Conservation (phyloP, 2,329 filamentous ascomycete genomes). For the Shiraia sp. region DNA sequence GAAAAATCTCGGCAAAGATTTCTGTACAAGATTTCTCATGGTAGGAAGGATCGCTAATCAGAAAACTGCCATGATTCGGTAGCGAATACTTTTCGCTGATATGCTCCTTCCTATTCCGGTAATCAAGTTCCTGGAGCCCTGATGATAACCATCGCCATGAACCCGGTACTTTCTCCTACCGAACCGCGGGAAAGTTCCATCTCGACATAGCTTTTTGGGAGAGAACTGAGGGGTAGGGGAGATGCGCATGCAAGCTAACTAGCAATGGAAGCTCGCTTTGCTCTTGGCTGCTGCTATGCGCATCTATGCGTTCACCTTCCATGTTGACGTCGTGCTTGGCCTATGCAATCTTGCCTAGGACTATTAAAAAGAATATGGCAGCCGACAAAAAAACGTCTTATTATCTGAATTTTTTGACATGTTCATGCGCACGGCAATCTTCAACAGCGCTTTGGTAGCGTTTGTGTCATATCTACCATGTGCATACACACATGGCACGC, state of each 20-base stretch:
- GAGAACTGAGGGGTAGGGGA: slow-evolving; percentile 13
- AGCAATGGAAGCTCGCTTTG: slow-evolving; percentile 28
- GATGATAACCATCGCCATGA: slow-evolving; percentile 17
- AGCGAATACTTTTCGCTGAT: slow-evolving; percentile 6
- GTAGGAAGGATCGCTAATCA: background rate
- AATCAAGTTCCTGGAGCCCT: slow-evolving; percentile 22
- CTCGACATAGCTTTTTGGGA: slow-evolving; percentile 7
- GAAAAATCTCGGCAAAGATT: background rate
- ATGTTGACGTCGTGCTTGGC: slow-evolving; percentile 1
- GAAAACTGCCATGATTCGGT: too few relatives aligned
- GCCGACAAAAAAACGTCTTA: background rate
- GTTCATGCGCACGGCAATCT: slow-evolving; percentile 16
- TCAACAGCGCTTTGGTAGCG: slow-evolving; percentile 19
- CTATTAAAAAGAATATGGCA: slow-evolving; percentile 14
- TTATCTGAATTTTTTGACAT: slow-evolving; percentile 11
- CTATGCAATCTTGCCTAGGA: too few relatives aligned
- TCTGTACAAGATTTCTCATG: background rate
- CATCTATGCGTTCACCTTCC: slow-evolving; percentile 5
- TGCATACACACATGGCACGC: slow-evolving; percentile 34
- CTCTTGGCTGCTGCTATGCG: slow-evolving; percentile 6
- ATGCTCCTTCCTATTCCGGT: slow-evolving; percentile 33
- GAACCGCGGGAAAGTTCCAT: slow-evolving; percentile 22
- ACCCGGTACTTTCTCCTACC: slow-evolving; percentile 22
- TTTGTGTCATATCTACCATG: too few relatives aligned
- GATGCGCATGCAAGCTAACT: slow-evolving; percentile 24